A percentile compares a stretch with the other conserved stretches of the same genome.
Evolutionary conservation across 2,329 filamentous ascomycete species (phyloP).

Genomic region (Fusarium brachygibbosum): DNA sequence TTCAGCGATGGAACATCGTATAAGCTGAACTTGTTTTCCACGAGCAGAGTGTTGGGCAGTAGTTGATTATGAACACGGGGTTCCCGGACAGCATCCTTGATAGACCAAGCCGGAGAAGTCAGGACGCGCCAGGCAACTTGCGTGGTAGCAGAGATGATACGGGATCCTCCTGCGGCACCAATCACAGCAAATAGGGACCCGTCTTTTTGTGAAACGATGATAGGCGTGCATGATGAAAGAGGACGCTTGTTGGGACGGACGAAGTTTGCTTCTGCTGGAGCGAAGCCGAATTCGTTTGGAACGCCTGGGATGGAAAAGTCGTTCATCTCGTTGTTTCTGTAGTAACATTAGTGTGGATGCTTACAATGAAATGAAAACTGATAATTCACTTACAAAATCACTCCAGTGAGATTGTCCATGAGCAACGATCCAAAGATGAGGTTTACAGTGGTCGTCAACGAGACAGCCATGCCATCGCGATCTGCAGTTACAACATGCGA

Average conservation of each 20-base stretch:
- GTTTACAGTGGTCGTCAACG: constrained; percentile 89
- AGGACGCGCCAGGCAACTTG: constrained; percentile 81
- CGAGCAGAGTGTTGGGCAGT: constrained; percentile 74
- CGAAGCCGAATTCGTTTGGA: constrained; percentile 86
- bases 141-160: constrained; percentile 85
- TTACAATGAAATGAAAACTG: constrained; percentile 20
- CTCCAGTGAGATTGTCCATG: constrained; percentile 84
- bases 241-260: constrained; percentile 85
- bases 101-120: constrained; percentile 68
- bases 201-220: constrained; percentile 76
- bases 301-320: constrained; percentile 88
- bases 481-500: constrained; percentile 82
- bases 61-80: constrained; percentile 87
- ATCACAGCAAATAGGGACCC: constrained; percentile 76
- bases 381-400: constrained; percentile 73
- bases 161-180: constrained; percentile 83
- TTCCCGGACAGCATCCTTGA: constrained; percentile 71
- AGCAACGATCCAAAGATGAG: constrained; percentile 84
- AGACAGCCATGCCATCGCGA: constrained; percentile 78
- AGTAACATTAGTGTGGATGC: background rate
- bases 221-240: constrained; percentile 83
- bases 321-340: constrained; percentile 73
- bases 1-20: constrained; percentile 72
- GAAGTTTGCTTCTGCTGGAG: constrained; percentile 84
- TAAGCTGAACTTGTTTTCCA: constrained; percentile 79